These are phyloP conservation scores for Aureobasidium sp. DNA, from an alignment of 2,329 filamentous ascomycete genomes.

Conservation along the genomic window DNA sequence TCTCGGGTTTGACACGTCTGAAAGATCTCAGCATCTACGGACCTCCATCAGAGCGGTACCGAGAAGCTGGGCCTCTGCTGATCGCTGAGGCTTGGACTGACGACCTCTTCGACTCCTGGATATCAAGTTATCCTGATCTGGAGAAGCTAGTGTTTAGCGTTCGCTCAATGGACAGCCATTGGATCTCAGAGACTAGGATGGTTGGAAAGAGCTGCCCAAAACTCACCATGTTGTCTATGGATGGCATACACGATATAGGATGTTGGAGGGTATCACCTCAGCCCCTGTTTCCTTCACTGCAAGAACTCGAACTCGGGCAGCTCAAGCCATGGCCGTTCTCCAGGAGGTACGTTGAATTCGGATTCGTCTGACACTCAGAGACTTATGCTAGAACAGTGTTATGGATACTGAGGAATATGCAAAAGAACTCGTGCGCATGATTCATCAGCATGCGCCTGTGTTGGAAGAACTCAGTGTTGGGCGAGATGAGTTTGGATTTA, in stretches of 20 bases:
- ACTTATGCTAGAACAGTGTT: background rate
- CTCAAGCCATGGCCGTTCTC: background rate
- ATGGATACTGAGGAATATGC: background rate
- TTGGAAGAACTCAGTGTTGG: background rate
- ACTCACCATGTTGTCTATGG: background rate
- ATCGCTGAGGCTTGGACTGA: background rate
- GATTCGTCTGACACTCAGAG: too few species aligned
- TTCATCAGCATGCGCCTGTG: background rate
- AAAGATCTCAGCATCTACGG: background rate
- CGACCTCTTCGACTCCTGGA: background rate
- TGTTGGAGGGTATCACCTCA: background rate
- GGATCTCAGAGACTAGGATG: background rate
- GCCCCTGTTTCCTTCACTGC: background rate
- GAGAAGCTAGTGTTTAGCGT: background rate
- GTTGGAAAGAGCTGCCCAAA: background rate
- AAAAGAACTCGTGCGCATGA: background rate
- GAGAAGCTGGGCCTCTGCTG: background rate
- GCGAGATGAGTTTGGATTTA: background rate
- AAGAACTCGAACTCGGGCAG: background rate
- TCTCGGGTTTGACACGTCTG: background rate
- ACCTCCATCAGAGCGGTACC: background rate
- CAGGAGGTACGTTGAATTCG: background rate
- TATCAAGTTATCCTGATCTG: background rate
- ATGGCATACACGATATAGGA: background rate
- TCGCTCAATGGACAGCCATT: background rate